These are phyloP conservation scores for Scytalidium sp. DNA, from an alignment of 2,329 filamentous ascomycete genomes.

Conservation along the genomic window DNA sequence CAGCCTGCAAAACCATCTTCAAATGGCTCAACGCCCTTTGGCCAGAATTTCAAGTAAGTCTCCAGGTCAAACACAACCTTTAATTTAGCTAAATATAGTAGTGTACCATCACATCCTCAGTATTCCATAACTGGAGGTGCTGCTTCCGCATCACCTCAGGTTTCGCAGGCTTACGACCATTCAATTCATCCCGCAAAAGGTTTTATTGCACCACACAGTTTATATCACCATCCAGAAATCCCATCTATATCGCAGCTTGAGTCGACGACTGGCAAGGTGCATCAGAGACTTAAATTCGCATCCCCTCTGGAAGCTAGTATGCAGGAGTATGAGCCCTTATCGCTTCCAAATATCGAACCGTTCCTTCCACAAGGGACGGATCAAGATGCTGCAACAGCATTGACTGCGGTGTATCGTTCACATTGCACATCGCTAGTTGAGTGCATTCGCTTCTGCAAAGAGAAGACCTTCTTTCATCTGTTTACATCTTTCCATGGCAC, in stretches of 20 bases:
- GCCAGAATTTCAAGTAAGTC: slow-evolving; percentile 49
- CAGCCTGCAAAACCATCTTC: slow-evolving; percentile 32
- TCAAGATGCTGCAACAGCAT: slow-evolving; percentile 77
- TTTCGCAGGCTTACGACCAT: slow-evolving; percentile 29
- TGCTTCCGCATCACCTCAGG: slow-evolving; percentile 37
- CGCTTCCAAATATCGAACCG: slow-evolving; percentile 79
- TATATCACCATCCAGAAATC: slow-evolving; percentile 59
- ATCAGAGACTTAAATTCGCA: slow-evolving; percentile 58
- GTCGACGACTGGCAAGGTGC: slow-evolving; percentile 54
- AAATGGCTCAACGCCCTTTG: slow-evolving; percentile 42
- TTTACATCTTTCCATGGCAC: slow-evolving; percentile 96
- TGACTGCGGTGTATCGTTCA: slow-evolving; percentile 85
- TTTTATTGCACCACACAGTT: slow-evolving; percentile 41
- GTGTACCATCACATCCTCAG: slow-evolving; percentile 22
- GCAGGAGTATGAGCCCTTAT: slow-evolving; percentile 66
- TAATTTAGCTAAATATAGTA: slow-evolving; percentile 14
- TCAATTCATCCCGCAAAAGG: slow-evolving; percentile 23
- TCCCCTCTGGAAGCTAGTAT: slow-evolving; percentile 52
- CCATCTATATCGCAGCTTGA: slow-evolving; percentile 56
- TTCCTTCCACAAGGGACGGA: slow-evolving; percentile 83
- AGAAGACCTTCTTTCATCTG: slow-evolving; percentile 93
- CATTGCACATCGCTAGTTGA: slow-evolving; percentile 96
- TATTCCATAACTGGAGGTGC: slow-evolving; percentile 28
- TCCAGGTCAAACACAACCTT: slow-evolving; percentile 9
- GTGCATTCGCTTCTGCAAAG: slow-evolving; percentile 92